Percentiles rank a stretch among this genome's conserved stretches.
These are phyloP conservation scores for Pyrenophora seminiperda DNA, from an alignment of 2,329 filamentous ascomycete species.

Conservation along the genomic window DNA sequence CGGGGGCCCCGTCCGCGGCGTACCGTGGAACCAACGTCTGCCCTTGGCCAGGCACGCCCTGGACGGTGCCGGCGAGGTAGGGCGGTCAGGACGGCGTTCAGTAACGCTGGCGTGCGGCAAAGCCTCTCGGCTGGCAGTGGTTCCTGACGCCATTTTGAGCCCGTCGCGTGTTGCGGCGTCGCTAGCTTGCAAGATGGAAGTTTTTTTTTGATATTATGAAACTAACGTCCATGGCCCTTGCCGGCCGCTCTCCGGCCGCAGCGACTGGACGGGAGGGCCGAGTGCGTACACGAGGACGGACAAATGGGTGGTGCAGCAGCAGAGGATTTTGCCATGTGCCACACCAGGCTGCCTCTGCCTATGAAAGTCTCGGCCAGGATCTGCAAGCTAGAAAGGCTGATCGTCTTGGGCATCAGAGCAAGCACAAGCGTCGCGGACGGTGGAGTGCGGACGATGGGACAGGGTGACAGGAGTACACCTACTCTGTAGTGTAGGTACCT, in stretches of 20 bases:
- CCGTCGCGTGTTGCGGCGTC: constrained; percentile 25
- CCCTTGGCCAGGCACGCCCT: no score
- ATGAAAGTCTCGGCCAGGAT: constrained; percentile 12
- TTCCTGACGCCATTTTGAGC: constrained; percentile 32
- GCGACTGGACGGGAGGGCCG: constrained; percentile 18
- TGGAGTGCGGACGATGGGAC: neutral
- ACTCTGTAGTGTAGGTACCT: neutral
- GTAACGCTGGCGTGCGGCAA: neutral
- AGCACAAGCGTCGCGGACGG: neutral
- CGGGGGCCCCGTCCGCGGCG: constrained; percentile 7
- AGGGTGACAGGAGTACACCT: neutral
- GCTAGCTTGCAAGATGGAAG: constrained; percentile 17
- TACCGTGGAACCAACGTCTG: constrained; percentile 11
- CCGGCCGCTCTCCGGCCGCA: constrained; percentile 19
- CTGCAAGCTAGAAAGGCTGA: constrained; percentile 9
- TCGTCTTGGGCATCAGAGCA: constrained; percentile 14
- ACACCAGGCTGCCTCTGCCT: constrained; percentile 15
- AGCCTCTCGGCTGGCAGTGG: constrained; percentile 15
- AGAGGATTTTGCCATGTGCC: constrained; percentile 11
- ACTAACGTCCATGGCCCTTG: constrained; percentile 10
- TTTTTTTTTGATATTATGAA: constrained; percentile 13
- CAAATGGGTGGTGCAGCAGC: constrained; percentile 13
- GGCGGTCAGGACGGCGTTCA: neutral
- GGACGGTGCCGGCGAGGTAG: constrained; percentile 2
- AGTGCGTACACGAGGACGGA: constrained; percentile 23